A percentile compares a stretch with the other conserved stretches of the same genome.
Evolutionary conservation across 2,329 filamentous ascomycete genomes (phyloP).

Genomic region (Aspergillus aculeatinus): DNA sequence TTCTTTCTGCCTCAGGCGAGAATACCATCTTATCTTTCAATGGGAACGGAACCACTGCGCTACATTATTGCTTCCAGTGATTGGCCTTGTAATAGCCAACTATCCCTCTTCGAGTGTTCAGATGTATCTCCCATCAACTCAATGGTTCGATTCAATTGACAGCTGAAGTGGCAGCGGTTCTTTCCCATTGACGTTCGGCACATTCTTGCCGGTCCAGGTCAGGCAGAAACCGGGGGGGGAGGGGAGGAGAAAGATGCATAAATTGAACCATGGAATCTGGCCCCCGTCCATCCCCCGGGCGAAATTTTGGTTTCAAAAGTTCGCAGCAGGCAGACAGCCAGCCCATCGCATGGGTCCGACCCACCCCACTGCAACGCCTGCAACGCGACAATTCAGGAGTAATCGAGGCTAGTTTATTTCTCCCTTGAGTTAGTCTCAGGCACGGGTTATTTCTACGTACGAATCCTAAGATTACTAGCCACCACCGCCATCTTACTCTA

Average conservation of each 20-base stretch:
- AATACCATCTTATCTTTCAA: not conserved
- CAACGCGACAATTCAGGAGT: slow-evolving; percentile 10
- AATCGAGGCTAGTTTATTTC: slow-evolving; percentile 4
- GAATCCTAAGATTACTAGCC: not conserved
- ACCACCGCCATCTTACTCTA: not conserved
- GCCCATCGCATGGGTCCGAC: slow-evolving; percentile 2
- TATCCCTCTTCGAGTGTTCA: no score
- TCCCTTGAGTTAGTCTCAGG: slow-evolving; percentile 4
- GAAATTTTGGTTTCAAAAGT: slow-evolving; percentile 1
- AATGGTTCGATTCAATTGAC: not conserved
- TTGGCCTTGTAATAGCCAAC: not conserved
- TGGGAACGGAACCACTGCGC: not conserved
- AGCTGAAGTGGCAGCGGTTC: not conserved
- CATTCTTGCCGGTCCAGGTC: not conserved
- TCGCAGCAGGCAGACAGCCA: slow-evolving; percentile 6
- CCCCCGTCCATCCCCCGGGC: slow-evolving; percentile 4
- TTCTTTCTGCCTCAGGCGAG: not conserved
- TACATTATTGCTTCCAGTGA: not conserved
- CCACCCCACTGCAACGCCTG: slow-evolving; percentile 8
- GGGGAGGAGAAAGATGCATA: not conserved
- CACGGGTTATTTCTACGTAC: not conserved
- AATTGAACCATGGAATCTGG: slow-evolving; percentile 1
- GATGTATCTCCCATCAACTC: not conserved
- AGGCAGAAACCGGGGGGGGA: not conserved
- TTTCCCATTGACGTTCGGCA: not conserved